These are phyloP conservation scores for Ascocoryne sarcoides DNA, from an alignment of 2,329 filamentous ascomycete species.

Conservation along the genomic window DNA sequence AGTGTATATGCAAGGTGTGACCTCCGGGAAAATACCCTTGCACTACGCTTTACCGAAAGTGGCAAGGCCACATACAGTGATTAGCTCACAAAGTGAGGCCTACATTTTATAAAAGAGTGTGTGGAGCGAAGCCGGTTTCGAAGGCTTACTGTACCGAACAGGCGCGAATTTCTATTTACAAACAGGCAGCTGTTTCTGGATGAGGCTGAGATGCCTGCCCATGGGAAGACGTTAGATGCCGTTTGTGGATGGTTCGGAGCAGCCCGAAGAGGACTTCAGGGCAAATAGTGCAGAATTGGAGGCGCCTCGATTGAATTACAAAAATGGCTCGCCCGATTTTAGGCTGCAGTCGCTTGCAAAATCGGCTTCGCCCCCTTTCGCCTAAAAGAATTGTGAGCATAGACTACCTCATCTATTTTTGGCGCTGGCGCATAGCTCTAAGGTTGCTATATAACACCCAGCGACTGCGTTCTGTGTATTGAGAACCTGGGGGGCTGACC, in stretches of 20 bases:
- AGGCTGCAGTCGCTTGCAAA: constrained; percentile 5
- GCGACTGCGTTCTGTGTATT: constrained; percentile 3
- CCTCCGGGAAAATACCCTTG: no score
- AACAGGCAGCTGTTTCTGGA: constrained; percentile 3
- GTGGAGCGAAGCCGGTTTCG: no score
- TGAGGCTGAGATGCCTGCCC: background rate
- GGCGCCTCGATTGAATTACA: no score
- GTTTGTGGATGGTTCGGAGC: constrained; percentile 1
- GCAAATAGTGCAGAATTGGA: no score
- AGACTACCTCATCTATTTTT: constrained; percentile 4
- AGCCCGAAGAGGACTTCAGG: no score
- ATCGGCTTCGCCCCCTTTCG: constrained; percentile 3
- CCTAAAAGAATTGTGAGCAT: constrained; percentile 5
- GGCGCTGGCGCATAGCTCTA: constrained; percentile 1
- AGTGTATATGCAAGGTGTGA: no score
- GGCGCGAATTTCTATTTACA: constrained; percentile 3
- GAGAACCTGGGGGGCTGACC: no score
- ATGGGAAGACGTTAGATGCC: constrained; percentile 1
- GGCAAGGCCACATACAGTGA: no score
- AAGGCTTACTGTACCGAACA: background rate
- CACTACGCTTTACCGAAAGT: no score
- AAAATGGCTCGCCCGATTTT: no score
- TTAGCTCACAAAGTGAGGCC: no score
- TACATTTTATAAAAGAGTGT: background rate
- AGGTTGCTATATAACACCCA: constrained; percentile 2